These are phyloP conservation scores for Ceratocystiopsis sp. DNA, from an alignment of 2,329 filamentous ascomycete genomes.

Conservation along the genomic window DNA sequence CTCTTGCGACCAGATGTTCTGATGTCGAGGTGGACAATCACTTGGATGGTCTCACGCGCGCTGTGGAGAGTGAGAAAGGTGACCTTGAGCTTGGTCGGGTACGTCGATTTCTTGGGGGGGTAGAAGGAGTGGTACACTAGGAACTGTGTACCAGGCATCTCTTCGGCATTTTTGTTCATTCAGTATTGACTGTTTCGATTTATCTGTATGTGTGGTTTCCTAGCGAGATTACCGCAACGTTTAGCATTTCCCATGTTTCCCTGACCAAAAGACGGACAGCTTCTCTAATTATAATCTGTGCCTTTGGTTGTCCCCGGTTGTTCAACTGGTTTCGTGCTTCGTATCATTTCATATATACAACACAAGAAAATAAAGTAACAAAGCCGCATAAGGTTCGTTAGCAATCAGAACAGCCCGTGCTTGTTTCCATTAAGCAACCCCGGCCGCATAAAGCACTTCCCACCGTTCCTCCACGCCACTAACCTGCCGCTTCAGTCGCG, in stretches of 20 bases:
- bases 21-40: constrained; percentile 67
- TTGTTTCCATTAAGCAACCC: neutral
- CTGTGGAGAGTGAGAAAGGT: constrained; percentile 72
- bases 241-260: no score
- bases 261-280: no score
- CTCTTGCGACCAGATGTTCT: constrained; percentile 65
- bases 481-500: constrained; percentile 46
- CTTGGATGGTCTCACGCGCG: constrained; percentile 63
- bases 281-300: no score
- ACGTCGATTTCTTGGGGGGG: constrained; percentile 60
- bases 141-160: neutral
- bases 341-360: neutral
- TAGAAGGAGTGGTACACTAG: constrained; percentile 38
- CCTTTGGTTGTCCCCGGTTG: no score
- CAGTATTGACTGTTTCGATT: no score
- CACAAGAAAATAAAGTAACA: neutral
- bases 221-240: no score
- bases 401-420: neutral
- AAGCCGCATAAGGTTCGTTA: neutral
- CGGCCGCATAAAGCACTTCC: constrained; percentile 31
- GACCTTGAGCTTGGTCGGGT: constrained; percentile 63
- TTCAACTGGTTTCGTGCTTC: no score
- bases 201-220: neutral
- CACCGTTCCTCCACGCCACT: constrained; percentile 44
- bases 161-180: neutral